phyloP scores from a whole-genome alignment of 1,284 basidiomycete genomes.

The Ustilago vetiveriae region DNA sequence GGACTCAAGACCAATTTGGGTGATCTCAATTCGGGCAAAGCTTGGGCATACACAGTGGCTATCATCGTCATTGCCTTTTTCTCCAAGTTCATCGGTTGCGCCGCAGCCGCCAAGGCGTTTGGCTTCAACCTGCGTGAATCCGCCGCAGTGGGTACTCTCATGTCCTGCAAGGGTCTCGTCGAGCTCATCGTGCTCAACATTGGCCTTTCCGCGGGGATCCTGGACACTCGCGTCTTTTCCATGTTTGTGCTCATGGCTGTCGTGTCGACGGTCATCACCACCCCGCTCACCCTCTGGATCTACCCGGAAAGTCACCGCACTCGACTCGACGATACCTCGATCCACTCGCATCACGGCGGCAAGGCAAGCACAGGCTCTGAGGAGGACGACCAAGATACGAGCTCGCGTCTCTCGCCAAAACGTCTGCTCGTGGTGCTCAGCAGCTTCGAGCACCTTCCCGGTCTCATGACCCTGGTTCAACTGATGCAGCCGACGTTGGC shows the following conservation, averaged over 20 bases:
- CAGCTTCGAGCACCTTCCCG: constrained; percentile 82
- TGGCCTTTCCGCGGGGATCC: constrained; percentile 80
- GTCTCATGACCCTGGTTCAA: constrained; percentile 71
- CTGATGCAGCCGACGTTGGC: constrained; percentile 68
- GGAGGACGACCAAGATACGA: constrained; percentile 25
- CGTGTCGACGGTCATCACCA: constrained; percentile 86
- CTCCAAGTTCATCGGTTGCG: constrained; percentile 74
- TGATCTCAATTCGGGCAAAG: constrained; percentile 68
- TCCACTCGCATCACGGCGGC: constrained; percentile 32
- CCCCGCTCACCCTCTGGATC: constrained; percentile 79
- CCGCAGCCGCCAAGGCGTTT: constrained; percentile 73
- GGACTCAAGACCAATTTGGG: constrained; percentile 86
- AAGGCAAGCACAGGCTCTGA: constrained; percentile 23
- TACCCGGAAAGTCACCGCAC: constrained; percentile 73
- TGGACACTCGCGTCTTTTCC: constrained; percentile 74
- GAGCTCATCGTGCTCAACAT: constrained; percentile 89
- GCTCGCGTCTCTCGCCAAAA: constrained; percentile 37
- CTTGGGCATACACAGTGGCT: constrained; percentile 87
- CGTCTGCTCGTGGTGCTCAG: constrained; percentile 87
- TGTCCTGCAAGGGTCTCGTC: constrained; percentile 88
- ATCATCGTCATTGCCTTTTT: constrained; percentile 82
- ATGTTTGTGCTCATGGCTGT: constrained; percentile 94
- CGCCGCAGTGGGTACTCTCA: constrained; percentile 85
- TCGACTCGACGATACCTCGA: constrained; percentile 31
- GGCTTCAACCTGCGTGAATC: constrained; percentile 82